phyloP scores from a whole-genome alignment of 129 eudicot genomes.

The Scalesia atractyloides region DNA sequence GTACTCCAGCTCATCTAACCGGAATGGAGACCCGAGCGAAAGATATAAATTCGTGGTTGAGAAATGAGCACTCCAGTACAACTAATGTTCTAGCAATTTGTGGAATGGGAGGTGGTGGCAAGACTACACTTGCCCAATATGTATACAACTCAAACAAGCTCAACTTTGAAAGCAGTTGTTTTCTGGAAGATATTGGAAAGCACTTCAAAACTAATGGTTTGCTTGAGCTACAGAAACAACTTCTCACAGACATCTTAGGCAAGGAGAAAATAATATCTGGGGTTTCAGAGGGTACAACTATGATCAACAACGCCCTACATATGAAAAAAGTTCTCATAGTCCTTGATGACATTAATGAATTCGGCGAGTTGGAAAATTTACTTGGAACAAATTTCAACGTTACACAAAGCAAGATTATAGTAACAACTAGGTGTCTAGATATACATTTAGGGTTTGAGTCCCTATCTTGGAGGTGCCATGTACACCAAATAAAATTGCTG shows the following conservation, averaged over 20 bases:
- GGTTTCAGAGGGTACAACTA: slow-evolving; percentile 11
- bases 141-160: slow-evolving; percentile 14
- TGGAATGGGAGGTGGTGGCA: slow-evolving; percentile 45
- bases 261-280: background rate
- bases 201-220: slow-evolving; percentile 5
- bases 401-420: slow-evolving; percentile 16
- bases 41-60: slow-evolving; percentile 20
- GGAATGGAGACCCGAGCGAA: slow-evolving; percentile 11
- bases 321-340: slow-evolving; percentile 6
- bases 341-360: slow-evolving; percentile 25
- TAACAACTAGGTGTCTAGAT: slow-evolving; percentile 26
- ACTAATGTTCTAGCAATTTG: slow-evolving; percentile 12
- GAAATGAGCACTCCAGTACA: slow-evolving; percentile 6
- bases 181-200: slow-evolving; percentile 23
- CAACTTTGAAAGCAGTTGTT: slow-evolving; percentile 9
- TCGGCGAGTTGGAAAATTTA: background rate
- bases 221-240: slow-evolving; percentile 6
- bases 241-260: slow-evolving; percentile 7
- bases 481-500: slow-evolving; percentile 1
- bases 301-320: background rate
- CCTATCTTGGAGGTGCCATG: background rate
- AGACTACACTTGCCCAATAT: slow-evolving; percentile 27
- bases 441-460: background rate
- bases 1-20: slow-evolving; percentile 16
- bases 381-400: background rate